These are phyloP conservation scores for Setaria italica DNA, from an alignment of 202 grass and related monocot genomes.

Conservation along the genomic window DNA sequence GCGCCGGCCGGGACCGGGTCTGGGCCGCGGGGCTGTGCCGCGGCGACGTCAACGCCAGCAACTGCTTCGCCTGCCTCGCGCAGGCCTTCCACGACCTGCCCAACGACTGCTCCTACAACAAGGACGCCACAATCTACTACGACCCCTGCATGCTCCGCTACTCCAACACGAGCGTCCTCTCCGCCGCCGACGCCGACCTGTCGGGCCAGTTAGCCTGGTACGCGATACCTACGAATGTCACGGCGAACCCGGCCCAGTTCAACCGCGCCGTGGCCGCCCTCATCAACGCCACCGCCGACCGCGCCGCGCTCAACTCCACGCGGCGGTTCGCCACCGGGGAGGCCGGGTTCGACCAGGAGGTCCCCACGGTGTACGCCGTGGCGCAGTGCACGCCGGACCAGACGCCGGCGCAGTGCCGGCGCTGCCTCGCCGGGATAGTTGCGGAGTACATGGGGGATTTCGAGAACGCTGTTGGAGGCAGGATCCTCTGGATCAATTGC, in stretches of 20 bases:
- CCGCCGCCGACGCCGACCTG: background rate
- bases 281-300: conserved; percentile 43
- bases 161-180: conserved; percentile 48
- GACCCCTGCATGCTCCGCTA: conserved; percentile 56
- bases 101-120: conserved; percentile 50
- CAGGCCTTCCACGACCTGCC: conserved; percentile 45
- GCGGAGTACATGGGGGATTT: too few species aligned
- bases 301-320: conserved; percentile 35
- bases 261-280: conserved; percentile 37
- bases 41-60: conserved; percentile 48
- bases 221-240: too few species aligned
- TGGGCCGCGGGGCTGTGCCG: conserved; percentile 62
- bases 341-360: conserved; percentile 4
- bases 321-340: conserved; percentile 39
- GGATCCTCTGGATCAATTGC: too few species aligned
- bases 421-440: conserved; percentile 26
- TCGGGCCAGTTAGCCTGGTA: too few species aligned
- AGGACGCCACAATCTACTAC: conserved; percentile 56
- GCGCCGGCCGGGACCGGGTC: conserved; percentile 49
- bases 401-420: conserved; percentile 23
- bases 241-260: conserved; percentile 24
- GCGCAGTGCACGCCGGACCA: conserved; percentile 64
- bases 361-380: conserved; percentile 48
- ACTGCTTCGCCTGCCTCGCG: conserved; percentile 45
- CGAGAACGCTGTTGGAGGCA: too few species aligned